Evolutionary conservation across 192 early-diverging fungal genomes (phyloP).

Genomic region (Backusella luteola): DNA sequence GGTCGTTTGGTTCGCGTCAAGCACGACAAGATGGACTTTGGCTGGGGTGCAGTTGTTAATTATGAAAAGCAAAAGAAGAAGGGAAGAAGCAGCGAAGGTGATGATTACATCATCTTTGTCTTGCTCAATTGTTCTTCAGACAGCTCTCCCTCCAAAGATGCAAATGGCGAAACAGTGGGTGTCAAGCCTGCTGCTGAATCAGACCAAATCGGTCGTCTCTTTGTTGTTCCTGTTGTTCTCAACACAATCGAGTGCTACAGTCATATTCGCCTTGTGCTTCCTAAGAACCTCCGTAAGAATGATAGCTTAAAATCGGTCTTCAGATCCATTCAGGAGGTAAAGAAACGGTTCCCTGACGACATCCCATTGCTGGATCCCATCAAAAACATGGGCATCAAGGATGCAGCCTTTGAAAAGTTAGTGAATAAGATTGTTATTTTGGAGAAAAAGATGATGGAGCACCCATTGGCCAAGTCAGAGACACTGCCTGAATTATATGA

Average conservation of each 20-base stretch:
- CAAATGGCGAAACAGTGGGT: constrained; percentile 42
- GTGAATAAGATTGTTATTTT: constrained; percentile 72
- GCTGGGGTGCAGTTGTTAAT: constrained; percentile 88
- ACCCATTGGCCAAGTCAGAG: constrained; percentile 55
- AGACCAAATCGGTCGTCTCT: constrained; percentile 27
- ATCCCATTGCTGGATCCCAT: constrained; percentile 89
- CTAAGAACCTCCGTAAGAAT: constrained; percentile 62
- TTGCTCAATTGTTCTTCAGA: constrained; percentile 75
- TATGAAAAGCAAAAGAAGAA: constrained; percentile 55
- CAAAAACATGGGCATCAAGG: constrained; percentile 84
- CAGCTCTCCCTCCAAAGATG: constrained; percentile 48
- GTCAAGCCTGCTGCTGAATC: constrained; percentile 56
- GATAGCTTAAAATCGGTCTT: constrained; percentile 60
- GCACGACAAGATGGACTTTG: constrained; percentile 73
- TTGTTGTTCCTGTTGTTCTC: constrained; percentile 76
- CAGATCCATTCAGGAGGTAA: constrained; percentile 68
- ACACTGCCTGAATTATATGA: constrained; percentile 60
- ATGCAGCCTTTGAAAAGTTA: constrained; percentile 73
- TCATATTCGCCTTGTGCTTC: constrained; percentile 71
- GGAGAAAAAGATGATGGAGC: constrained; percentile 61
- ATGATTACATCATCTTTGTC: constrained; percentile 81
- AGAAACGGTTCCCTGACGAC: constrained; percentile 68
- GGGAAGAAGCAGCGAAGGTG: constrained; percentile 31
- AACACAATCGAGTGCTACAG: constrained; percentile 71
- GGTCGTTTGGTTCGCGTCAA: constrained; percentile 76